phyloP scores from a whole-genome alignment of 1,139 yeast species.

The Geotrichum macrosporum region DNA sequence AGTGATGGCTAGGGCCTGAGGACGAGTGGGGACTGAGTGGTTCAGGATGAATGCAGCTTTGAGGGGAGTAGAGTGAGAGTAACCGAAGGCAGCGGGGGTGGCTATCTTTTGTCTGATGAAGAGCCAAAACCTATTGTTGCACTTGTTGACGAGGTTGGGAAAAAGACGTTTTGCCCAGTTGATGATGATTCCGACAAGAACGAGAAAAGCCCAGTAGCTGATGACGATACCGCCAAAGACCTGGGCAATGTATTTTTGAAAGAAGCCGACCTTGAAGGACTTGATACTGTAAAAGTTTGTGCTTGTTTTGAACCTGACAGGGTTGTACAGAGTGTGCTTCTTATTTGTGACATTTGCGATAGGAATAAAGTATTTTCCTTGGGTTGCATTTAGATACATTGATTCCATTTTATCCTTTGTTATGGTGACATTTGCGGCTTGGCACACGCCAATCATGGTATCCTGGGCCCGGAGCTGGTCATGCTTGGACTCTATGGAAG shows the following conservation, averaged over 20 bases:
- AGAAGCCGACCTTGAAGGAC: not conserved
- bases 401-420: constrained; percentile 1
- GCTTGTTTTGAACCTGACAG: not conserved
- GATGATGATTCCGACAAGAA: constrained; percentile 24
- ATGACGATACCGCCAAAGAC: constrained; percentile 28
- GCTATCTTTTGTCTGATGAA: constrained; percentile 7
- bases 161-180: constrained; percentile 22
- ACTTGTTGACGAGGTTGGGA: constrained; percentile 11
- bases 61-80: constrained; percentile 16
- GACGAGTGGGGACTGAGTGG: constrained; percentile 27
- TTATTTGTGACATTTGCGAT: constrained; percentile 3
- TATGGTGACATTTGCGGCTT: not conserved
- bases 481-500: not conserved
- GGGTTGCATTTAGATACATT: constrained; percentile 8
- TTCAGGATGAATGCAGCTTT: constrained; percentile 27
- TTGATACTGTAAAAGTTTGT: not conserved
- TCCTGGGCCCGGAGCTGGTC: not conserved
- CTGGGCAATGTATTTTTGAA: constrained; percentile 1
- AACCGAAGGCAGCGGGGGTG: constrained; percentile 18
- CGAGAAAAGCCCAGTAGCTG: constrained; percentile 29
- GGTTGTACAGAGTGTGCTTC: constrained; percentile 4
- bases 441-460: constrained; percentile 9
- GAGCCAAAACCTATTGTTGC: constrained; percentile 8
- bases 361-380: constrained; percentile 11
- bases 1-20: constrained; percentile 25